Conservation (phyloP, 257 asterid species). For the Pogostemon cablin region DNA sequence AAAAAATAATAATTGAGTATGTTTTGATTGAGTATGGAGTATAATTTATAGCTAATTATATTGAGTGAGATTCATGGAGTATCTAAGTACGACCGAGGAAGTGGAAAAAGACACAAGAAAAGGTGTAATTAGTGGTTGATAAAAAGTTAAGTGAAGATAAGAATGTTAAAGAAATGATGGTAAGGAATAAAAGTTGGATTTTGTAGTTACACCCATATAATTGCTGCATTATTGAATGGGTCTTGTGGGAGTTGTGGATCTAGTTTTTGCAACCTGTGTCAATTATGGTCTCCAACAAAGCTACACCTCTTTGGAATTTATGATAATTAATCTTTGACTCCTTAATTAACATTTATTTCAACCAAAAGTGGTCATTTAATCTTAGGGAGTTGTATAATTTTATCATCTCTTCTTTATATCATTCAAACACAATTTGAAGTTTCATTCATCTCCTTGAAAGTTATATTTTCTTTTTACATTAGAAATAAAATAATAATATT, state of each 20-base stretch:
- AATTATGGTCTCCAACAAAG: neutral
- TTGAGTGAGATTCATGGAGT: too few relatives aligned
- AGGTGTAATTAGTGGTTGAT: neutral
- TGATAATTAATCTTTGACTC: neutral
- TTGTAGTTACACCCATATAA: neutral
- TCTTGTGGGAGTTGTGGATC: neutral
- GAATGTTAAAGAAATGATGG: neutral
- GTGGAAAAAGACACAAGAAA: too few relatives aligned
- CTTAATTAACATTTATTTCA: conserved; percentile 1
- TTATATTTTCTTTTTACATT: too few relatives aligned
- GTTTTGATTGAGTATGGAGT: too few relatives aligned
- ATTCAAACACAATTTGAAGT: too few relatives aligned
- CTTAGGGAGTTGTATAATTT: too few relatives aligned
- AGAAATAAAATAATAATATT: too few relatives aligned
- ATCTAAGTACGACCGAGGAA: too few relatives aligned
- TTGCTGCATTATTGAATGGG: neutral
- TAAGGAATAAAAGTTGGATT: neutral
- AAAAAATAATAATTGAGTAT: too few relatives aligned
- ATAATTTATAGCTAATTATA: too few relatives aligned
- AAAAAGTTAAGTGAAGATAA: neutral
- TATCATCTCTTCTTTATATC: too few relatives aligned
- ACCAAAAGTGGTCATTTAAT: neutral
- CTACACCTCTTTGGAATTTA: neutral
- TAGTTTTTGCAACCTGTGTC: neutral
- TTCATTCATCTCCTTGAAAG: too few relatives aligned